phyloP scores from a whole-genome alignment of 768 basidiomycete species.

The Tulasnella sp. region DNA sequence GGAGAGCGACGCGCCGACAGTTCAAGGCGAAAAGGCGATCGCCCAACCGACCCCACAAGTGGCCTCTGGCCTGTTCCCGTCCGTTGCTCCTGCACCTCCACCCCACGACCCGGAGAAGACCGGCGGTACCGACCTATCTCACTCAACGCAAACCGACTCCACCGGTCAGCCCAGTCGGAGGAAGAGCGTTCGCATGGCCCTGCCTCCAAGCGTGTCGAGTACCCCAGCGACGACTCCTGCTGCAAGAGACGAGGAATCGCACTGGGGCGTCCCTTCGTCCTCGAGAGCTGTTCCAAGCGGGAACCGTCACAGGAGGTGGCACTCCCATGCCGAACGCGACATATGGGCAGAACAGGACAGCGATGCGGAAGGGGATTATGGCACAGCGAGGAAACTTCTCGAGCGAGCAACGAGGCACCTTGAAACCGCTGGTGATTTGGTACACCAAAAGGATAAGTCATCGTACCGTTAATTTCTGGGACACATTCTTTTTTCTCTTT shows the following conservation, averaged over 20 bases:
- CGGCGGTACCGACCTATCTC: slow-evolving; percentile 35
- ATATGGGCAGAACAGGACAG: slow-evolving; percentile 75
- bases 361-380: slow-evolving; percentile 63
- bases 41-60: slow-evolving; percentile 1
- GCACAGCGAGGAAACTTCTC: slow-evolving; percentile 53
- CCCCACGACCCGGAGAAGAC: slow-evolving; percentile 24
- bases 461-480: neutral
- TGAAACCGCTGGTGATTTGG: slow-evolving; percentile 10
- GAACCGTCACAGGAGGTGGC: neutral
- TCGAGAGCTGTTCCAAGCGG: neutral
- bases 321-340: slow-evolving; percentile 6
- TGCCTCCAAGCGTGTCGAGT: slow-evolving; percentile 46
- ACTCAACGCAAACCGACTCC: slow-evolving; percentile 12
- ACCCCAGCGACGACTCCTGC: slow-evolving; percentile 72
- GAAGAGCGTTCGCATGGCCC: slow-evolving; percentile 75
- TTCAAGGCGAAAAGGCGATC: neutral
- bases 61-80: slow-evolving; percentile 5
- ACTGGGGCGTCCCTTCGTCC: slow-evolving; percentile 4
- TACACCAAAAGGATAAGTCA: neutral
- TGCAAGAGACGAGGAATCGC: slow-evolving; percentile 41
- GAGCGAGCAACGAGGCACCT: slow-evolving; percentile 40
- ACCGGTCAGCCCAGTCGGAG: slow-evolving; percentile 36
- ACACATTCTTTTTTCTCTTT: neutral
- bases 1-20: slow-evolving; percentile 27
- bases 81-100: neutral